Evolutionary conservation across 192 early-diverging fungal genomes (phyloP).

Genomic region (Chytriomyces sp.): DNA sequence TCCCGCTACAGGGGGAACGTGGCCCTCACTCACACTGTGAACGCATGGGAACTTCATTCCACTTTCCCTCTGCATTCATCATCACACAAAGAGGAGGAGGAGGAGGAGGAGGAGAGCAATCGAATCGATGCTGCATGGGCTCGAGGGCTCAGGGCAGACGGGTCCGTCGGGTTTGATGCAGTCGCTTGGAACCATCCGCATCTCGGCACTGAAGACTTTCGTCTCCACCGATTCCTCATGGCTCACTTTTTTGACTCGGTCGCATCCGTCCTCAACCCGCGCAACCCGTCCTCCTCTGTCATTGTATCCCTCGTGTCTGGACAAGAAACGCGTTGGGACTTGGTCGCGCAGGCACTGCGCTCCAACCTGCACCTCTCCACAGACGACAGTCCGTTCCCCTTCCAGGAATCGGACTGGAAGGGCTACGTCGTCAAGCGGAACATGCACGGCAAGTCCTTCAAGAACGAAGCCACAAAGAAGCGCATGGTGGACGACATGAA

Average conservation of each 20-base stretch:
- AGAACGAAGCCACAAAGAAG: conserved; percentile 51
- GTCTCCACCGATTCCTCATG: conserved; percentile 60
- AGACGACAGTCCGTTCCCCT: conserved; percentile 30
- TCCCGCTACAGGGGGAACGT: conserved; percentile 26
- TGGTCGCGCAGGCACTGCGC: conserved; percentile 43
- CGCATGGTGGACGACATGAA: conserved; percentile 48
- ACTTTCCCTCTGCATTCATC: too few relatives aligned
- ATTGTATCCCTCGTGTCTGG: conserved; percentile 52
- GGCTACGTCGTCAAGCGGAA: conserved; percentile 60
- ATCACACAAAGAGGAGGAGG: too few relatives aligned
- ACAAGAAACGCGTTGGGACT: conserved; percentile 57
- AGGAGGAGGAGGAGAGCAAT: neutral
- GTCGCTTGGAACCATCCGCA: conserved; percentile 64
- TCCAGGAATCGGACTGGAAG: conserved; percentile 48
- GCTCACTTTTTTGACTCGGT: conserved; percentile 57
- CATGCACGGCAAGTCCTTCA: conserved; percentile 57
- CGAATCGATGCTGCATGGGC: conserved; percentile 1
- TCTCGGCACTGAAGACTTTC: conserved; percentile 61
- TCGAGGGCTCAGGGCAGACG: conserved; percentile 2
- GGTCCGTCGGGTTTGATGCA: conserved; percentile 35
- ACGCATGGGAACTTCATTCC: conserved; percentile 56
- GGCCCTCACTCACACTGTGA: conserved; percentile 48
- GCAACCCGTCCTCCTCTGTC: conserved; percentile 25
- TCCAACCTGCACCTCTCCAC: conserved; percentile 33
- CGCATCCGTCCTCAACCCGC: conserved; percentile 28